Evolutionary conservation across 2,329 filamentous ascomycete genomes (phyloP).

Genomic region (Pseudogymnoascus sp.): DNA sequence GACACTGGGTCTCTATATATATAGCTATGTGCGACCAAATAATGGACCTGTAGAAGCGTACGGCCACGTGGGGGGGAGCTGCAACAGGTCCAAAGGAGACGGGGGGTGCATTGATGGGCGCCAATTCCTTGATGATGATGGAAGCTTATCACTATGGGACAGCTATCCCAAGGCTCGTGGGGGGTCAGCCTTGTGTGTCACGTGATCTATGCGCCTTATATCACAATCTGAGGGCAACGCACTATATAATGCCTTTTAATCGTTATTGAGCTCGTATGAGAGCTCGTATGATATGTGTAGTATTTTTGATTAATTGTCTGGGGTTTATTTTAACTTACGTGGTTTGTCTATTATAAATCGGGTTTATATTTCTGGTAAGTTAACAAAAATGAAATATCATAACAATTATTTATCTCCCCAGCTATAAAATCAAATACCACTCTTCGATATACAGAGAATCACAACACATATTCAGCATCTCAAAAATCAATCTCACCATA

Average conservation of each 20-base stretch:
- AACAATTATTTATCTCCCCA: background rate
- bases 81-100: background rate
- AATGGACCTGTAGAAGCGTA: background rate
- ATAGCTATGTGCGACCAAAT: background rate
- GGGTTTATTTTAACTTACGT: background rate
- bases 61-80: background rate
- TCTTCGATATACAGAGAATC: background rate
- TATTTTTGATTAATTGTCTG: background rate
- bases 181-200: background rate
- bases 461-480: background rate
- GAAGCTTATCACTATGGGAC: background rate
- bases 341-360: background rate
- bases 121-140: background rate
- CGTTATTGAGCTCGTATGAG: background rate
- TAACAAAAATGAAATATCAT: no score
- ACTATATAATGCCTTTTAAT: background rate
- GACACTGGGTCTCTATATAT: background rate
- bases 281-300: background rate
- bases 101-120: background rate
- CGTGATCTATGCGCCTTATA: background rate
- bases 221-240: no score
- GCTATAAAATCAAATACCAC: background rate
- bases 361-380: background rate
- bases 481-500: background rate
- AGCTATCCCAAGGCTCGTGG: background rate